These are phyloP conservation scores for Sclerotinia minor DNA, from an alignment of 2,329 filamentous ascomycete genomes.

Conservation along the genomic window DNA sequence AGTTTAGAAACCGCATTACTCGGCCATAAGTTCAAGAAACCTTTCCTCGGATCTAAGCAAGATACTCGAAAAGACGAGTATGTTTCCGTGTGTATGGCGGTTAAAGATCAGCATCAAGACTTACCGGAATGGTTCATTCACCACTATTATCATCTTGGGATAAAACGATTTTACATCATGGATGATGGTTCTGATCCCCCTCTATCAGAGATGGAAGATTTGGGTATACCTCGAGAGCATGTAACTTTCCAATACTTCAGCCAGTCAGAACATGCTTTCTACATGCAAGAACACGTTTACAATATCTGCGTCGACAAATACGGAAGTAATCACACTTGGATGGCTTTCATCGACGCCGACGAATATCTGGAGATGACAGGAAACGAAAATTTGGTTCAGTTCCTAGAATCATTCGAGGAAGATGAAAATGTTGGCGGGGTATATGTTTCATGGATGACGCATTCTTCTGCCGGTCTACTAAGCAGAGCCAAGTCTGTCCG, in stretches of 20 bases:
- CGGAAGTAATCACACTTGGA: slow-evolving; percentile 41
- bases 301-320: slow-evolving; percentile 32
- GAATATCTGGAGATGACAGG: slow-evolving; percentile 41
- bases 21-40: slow-evolving; percentile 10
- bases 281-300: slow-evolving; percentile 33
- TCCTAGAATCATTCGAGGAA: slow-evolving; percentile 37
- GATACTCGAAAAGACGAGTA: slow-evolving; percentile 30
- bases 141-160: slow-evolving; percentile 38
- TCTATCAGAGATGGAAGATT: slow-evolving; percentile 29
- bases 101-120: slow-evolving; percentile 35
- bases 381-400: slow-evolving; percentile 35
- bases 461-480: slow-evolving; percentile 39
- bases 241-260: slow-evolving; percentile 34
- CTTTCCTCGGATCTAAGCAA: slow-evolving; percentile 17
- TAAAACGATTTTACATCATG: slow-evolving; percentile 39
- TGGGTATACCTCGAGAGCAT: slow-evolving; percentile 30
- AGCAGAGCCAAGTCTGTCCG: slow-evolving; percentile 36
- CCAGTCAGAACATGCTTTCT: neutral
- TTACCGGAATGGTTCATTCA: slow-evolving; percentile 38
- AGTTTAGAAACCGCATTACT: neutral
- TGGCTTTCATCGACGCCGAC: slow-evolving; percentile 41
- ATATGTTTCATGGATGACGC: slow-evolving; percentile 42
- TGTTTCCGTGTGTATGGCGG: slow-evolving; percentile 37
- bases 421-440: slow-evolving; percentile 38
- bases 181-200: slow-evolving; percentile 37